Percentiles rank a stretch among this genome's conserved stretches.
phyloP scores from a whole-genome alignment of 2,329 filamentous ascomycete species.

The Elsinoe necatrix region DNA sequence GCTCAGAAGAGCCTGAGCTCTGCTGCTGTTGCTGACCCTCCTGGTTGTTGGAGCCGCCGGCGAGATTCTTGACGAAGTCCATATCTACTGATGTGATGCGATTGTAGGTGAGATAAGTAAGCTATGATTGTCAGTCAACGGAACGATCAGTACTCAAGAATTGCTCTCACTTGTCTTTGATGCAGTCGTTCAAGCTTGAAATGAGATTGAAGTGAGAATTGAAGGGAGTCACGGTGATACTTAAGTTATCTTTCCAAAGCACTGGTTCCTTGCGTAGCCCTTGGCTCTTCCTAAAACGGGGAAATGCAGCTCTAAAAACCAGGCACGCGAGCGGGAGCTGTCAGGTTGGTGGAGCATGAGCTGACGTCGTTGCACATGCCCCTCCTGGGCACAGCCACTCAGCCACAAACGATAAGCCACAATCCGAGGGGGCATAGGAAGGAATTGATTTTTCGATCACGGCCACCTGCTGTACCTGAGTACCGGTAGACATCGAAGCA shows the following conservation, averaged over 20 bases:
- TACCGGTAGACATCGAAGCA: too few relatives aligned
- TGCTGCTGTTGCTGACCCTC: slow-evolving; percentile 28
- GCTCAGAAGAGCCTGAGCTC: slow-evolving; percentile 19
- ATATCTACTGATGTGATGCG: slow-evolving; percentile 26
- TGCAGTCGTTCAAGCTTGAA: too few relatives aligned
- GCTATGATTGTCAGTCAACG: background rate
- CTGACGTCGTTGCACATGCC: slow-evolving; percentile 1
- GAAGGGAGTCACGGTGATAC: background rate
- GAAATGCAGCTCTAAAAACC: slow-evolving; percentile 12
- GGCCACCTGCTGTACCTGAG: slow-evolving; percentile 1
- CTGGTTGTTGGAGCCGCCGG: slow-evolving; percentile 32
- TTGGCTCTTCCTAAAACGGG: slow-evolving; percentile 6
- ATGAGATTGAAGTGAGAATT: background rate
- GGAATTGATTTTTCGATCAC: slow-evolving; percentile 8
- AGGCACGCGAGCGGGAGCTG: slow-evolving; percentile 1
- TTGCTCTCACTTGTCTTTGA: background rate
- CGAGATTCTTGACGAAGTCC: slow-evolving; percentile 42
- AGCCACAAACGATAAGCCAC: background rate
- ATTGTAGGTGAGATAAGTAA: background rate
- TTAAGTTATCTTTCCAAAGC: background rate
- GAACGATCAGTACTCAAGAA: background rate
- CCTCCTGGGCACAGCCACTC: background rate
- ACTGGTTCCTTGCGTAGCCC: slow-evolving; percentile 5
- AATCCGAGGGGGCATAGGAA: background rate
- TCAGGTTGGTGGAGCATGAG: background rate